These are phyloP conservation scores for Aspergillus terreus DNA, from an alignment of 2,329 filamentous ascomycete genomes.

Conservation along the genomic window DNA sequence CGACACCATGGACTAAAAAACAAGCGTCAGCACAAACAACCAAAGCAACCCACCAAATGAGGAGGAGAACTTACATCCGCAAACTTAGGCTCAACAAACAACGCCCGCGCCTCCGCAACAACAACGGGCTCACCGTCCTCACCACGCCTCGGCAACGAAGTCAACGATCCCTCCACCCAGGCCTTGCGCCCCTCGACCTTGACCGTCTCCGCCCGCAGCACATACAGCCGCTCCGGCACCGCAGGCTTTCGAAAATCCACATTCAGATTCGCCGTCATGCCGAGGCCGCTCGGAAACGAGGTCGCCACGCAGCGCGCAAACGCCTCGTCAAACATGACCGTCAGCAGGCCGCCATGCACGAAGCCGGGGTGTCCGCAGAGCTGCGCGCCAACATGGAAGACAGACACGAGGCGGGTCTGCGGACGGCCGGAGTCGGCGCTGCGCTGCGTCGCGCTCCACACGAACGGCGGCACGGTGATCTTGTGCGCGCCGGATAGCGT, in stretches of 20 bases:
- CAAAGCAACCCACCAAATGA: background rate
- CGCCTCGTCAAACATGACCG: constrained; percentile 34
- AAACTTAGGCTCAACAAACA: constrained; percentile 39
- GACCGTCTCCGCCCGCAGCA: constrained; percentile 29
- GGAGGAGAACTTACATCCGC: constrained; percentile 25
- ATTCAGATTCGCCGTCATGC: constrained; percentile 37
- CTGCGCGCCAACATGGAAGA: constrained; percentile 32
- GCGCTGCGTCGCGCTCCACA: constrained; percentile 22
- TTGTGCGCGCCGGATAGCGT: constrained; percentile 68
- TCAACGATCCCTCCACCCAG: constrained; percentile 34
- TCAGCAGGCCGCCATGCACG: constrained; percentile 33
- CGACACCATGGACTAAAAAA: constrained; percentile 29
- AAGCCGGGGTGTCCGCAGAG: constrained; percentile 35
- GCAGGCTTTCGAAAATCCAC: constrained; percentile 34
- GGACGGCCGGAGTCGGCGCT: no score
- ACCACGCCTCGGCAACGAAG: constrained; percentile 11
- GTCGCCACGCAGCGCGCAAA: constrained; percentile 34
- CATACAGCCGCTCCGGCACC: constrained; percentile 28
- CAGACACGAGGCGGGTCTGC: constrained; percentile 17
- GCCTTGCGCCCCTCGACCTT: constrained; percentile 36
- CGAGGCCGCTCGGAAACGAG: constrained; percentile 28
- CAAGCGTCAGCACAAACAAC: background rate
- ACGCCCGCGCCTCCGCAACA: constrained; percentile 34
- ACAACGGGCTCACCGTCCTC: constrained; percentile 23
- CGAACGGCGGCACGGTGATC: constrained; percentile 72